These are phyloP conservation scores for Lentinula novae-zelandiae DNA, from an alignment of 1,284 basidiomycete species.

Conservation along the genomic window DNA sequence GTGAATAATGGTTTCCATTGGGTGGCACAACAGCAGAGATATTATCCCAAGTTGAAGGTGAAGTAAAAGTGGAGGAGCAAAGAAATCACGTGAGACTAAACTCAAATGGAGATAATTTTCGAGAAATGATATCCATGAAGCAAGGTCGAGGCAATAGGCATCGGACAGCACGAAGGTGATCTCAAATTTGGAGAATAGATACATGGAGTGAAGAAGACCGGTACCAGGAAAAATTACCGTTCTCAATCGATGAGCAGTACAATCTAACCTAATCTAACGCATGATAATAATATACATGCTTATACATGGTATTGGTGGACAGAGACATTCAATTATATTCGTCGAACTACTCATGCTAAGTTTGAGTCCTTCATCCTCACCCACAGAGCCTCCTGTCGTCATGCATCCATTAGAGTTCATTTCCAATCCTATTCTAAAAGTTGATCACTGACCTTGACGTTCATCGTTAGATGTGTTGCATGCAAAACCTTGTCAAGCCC, in stretches of 20 bases:
- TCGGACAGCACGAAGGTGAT: too few species aligned
- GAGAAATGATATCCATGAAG: too few species aligned
- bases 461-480: conserved; percentile 39
- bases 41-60: too few species aligned
- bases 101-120: too few species aligned
- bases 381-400: conserved; percentile 26
- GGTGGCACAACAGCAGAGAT: too few species aligned
- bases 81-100: too few species aligned
- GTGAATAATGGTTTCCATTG: neutral
- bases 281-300: neutral
- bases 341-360: neutral
- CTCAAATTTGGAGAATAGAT: too few species aligned
- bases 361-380: conserved; percentile 28
- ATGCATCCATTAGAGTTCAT: neutral
- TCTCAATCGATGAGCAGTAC: too few species aligned
- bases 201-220: too few species aligned
- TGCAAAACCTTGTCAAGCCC: conserved; percentile 36
- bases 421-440: neutral
- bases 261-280: neutral
- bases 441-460: conserved; percentile 28
- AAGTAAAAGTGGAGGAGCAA: too few species aligned
- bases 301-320: neutral
- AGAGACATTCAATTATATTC: neutral
- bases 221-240: too few species aligned
- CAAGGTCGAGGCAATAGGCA: too few species aligned